These are phyloP conservation scores for Porphyrellus cyaneotinctus DNA, from an alignment of 768 basidiomycete genomes.

Conservation along the genomic window DNA sequence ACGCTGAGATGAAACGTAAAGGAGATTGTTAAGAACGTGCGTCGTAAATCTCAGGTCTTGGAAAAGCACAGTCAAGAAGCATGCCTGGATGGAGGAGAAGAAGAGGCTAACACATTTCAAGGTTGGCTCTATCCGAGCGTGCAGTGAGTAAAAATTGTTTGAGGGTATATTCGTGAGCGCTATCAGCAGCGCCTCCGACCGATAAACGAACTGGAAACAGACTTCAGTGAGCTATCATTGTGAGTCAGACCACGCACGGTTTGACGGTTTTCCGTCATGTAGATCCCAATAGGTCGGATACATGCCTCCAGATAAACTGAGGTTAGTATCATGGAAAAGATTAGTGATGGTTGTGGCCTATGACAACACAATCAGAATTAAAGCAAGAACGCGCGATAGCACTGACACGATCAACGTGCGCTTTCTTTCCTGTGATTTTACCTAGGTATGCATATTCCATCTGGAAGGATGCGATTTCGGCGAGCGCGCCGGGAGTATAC, in stretches of 20 bases:
- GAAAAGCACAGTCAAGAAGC: constrained; percentile 3
- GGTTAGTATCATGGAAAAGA: constrained; percentile 44
- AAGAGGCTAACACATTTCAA: constrained; percentile 59
- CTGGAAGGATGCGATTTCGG: constrained; percentile 80
- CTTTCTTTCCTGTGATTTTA: constrained; percentile 66
- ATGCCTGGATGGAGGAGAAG: neutral
- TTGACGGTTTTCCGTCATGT: constrained; percentile 39
- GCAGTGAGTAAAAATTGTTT: constrained; percentile 70
- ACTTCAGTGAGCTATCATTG: neutral
- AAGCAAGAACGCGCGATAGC: neutral
- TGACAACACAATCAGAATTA: neutral
- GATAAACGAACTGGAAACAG: constrained; percentile 39
- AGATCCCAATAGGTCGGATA: constrained; percentile 58
- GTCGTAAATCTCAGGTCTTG: constrained; percentile 60
- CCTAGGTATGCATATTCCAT: constrained; percentile 84
- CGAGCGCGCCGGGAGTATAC: constrained; percentile 44
- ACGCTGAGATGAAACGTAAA: constrained; percentile 65
- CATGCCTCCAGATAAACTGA: constrained; percentile 54
- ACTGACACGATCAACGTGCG: constrained; percentile 54
- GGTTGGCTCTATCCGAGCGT: constrained; percentile 51
- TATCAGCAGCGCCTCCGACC: constrained; percentile 66
- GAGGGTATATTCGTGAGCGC: constrained; percentile 73
- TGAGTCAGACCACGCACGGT: constrained; percentile 37
- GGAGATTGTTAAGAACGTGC: constrained; percentile 56
- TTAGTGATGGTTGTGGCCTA: constrained; percentile 50